Evolutionary conservation across 1,139 yeast species (phyloP).

Genomic region (Candida gigantensis): DNA sequence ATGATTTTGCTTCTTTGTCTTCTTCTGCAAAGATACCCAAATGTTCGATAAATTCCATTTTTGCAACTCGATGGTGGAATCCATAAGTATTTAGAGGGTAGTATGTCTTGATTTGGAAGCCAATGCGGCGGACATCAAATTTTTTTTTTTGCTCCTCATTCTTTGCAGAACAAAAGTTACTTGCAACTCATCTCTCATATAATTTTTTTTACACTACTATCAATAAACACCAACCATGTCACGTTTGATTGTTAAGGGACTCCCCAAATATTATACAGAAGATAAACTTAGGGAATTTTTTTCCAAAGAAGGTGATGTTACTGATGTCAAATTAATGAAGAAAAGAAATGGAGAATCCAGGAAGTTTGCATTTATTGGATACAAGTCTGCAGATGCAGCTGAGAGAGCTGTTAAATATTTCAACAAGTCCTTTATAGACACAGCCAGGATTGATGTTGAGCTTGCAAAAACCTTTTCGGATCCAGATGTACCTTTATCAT

Average conservation of each 20-base stretch:
- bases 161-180: conserved; percentile 1
- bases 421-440: conserved; percentile 78
- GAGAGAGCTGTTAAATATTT: conserved; percentile 74
- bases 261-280: conserved; percentile 81
- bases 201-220: not conserved
- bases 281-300: conserved; percentile 74
- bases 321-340: conserved; percentile 85
- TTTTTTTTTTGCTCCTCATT: conserved; percentile 2
- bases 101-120: not conserved
- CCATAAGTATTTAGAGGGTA: not conserved
- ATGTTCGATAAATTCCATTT: conserved; percentile 23
- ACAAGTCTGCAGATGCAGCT: conserved; percentile 71
- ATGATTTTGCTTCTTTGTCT: conserved; percentile 14
- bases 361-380: conserved; percentile 92
- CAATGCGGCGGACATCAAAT: conserved; percentile 7
- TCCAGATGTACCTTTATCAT: conserved; percentile 74
- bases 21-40: conserved; percentile 21
- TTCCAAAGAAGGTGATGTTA: conserved; percentile 60
- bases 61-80: not conserved
- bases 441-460: conserved; percentile 75
- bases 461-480: conserved; percentile 85
- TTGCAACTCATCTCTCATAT: conserved; percentile 6
- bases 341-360: conserved; percentile 85
- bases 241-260: conserved; percentile 91
- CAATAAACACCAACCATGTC: conserved; percentile 52